Conservation (phyloP, 805 yeast genomes). For the Starmerella riodocensis region DNA sequence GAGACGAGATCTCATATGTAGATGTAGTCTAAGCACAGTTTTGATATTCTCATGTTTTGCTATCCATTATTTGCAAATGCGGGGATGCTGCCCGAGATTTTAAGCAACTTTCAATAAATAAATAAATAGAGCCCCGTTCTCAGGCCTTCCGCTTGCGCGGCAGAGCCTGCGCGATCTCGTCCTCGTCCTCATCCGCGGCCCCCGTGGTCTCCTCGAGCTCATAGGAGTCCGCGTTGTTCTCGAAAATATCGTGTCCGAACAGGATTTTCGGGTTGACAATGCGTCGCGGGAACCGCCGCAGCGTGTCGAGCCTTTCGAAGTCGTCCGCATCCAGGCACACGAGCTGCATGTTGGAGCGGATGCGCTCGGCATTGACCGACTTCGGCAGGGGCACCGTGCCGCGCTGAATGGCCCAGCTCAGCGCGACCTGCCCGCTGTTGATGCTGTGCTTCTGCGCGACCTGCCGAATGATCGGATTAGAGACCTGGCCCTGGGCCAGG, state of each 20-base stretch:
- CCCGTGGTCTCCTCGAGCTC: slow-evolving; percentile 1
- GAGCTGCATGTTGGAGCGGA: slow-evolving; percentile 33
- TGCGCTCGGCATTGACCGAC: slow-evolving; percentile 51
- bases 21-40: too few species aligned
- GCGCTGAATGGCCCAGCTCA: slow-evolving; percentile 49
- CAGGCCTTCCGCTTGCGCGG: not conserved
- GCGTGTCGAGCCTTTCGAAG: slow-evolving; percentile 24
- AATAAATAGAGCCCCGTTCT: not conserved
- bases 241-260: slow-evolving; percentile 21
- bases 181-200: not conserved
- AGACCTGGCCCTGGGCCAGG: slow-evolving; percentile 46
- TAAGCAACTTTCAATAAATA: not conserved
- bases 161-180: not conserved
- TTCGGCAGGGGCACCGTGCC: slow-evolving; percentile 58
- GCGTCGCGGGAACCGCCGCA: slow-evolving; percentile 22
- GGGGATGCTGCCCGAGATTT: too few species aligned
- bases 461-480: slow-evolving; percentile 37
- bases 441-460: slow-evolving; percentile 46
- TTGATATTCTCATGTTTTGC: too few species aligned
- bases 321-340: slow-evolving; percentile 34
- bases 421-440: slow-evolving; percentile 42
- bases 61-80: too few species aligned
- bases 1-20: too few species aligned
- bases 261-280: slow-evolving; percentile 16
- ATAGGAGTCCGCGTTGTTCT: slow-evolving; percentile 18